These are phyloP conservation scores for Myrmaecium sp. DNA, from an alignment of 2,329 filamentous ascomycete species.

Conservation along the genomic window DNA sequence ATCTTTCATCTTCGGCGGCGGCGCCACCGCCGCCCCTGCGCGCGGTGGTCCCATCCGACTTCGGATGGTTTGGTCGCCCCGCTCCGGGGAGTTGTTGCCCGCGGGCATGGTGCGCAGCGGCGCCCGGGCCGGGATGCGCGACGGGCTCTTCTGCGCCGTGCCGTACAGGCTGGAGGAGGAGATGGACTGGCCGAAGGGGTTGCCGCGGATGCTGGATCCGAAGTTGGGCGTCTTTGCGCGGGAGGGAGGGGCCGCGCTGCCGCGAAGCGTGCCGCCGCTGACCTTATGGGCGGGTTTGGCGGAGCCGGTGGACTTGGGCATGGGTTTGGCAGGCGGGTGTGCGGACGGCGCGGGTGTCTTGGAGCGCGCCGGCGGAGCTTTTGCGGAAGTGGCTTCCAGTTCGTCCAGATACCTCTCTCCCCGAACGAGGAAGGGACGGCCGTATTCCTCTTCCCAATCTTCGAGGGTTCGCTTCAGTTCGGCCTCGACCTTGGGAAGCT, in stretches of 20 bases:
- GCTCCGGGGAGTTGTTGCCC: conserved; percentile 68
- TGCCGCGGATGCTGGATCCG: conserved; percentile 7
- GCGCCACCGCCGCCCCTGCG: conserved; percentile 24
- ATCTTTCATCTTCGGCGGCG: conserved; percentile 84
- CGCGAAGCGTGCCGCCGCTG: conserved; percentile 24
- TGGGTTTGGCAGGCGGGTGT: conserved; percentile 10
- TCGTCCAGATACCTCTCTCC: conserved; percentile 82
- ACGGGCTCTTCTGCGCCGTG: conserved; percentile 34
- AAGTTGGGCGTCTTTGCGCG: conserved; percentile 22
- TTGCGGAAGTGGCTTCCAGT: conserved; percentile 47
- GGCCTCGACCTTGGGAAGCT: conserved; percentile 75
- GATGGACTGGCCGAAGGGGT: conserved; percentile 21
- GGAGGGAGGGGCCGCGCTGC: conserved; percentile 19
- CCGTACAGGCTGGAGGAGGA: conserved; percentile 9
- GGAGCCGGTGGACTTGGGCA: conserved; percentile 16
- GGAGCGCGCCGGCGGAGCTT: conserved; percentile 44
- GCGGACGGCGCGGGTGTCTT: conserved; percentile 45
- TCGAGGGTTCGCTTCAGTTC: conserved; percentile 74
- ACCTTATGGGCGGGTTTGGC: conserved; percentile 10
- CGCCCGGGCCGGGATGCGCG: conserved; percentile 51
- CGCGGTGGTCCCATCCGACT: conserved; percentile 15
- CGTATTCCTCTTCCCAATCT: conserved; percentile 85
- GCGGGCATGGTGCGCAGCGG: conserved; percentile 53
- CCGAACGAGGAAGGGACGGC: conserved; percentile 80
- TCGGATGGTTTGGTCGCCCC: conserved; percentile 22